Evolutionary conservation across 768 basidiomycete species (phyloP), one percentile per base, ranked within the genome.

Genomic region (Kwoniella newhampshirensis): DNA sequence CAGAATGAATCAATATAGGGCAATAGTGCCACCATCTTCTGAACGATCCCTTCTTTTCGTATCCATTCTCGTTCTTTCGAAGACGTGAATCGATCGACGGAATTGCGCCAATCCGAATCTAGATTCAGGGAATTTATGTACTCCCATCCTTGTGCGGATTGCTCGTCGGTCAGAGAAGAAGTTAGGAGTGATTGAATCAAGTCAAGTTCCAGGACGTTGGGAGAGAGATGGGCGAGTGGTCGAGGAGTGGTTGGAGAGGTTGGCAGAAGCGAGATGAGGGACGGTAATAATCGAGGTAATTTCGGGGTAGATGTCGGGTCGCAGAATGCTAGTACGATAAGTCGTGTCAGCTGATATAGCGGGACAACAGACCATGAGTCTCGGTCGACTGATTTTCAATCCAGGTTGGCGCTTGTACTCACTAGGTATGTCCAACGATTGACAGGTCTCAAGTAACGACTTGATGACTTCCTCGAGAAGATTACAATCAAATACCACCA

Each of bases 291-390:
- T 2, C 81, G 78, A 1, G 80, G 78, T 0, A 88, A 86, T 78
- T 98, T 98, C 42, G 81, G 77, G n/a, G 87, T 81, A 0, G 92
- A 96, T 1, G 96, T 98, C 1, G 96, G 94, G 76, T 99, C 96
- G 74, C 89, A 91, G 72, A 93, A 86, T 13, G 84, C 89, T 91
- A 57, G 13, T 28, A 20, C 17, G 8, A 25, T 11, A 45, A 21
- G 18, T 18, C 5, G 42, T 21, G 6, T 40, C 53, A 66, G 47
- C 36, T 36, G 11, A n/a, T n/a, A n/a, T n/a, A n/a, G n/a, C n/a
- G n/a, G n/a, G n/a, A n/a, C n/a, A n/a, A n/a, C n/a, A n/a, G n/a
- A n/a, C n/a, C n/a, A n/a, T n/a, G n/a, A n/a, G n/a, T n/a, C n/a
- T n/a, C n/a, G n/a, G n/a, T n/a, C n/a, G n/a, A n/a, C n/a, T n/a